A percentile compares a stretch with the other conserved stretches of the same genome.
phyloP scores from a whole-genome alignment of 495 filamentous ascomycete species.

The Penicillium lividum region DNA sequence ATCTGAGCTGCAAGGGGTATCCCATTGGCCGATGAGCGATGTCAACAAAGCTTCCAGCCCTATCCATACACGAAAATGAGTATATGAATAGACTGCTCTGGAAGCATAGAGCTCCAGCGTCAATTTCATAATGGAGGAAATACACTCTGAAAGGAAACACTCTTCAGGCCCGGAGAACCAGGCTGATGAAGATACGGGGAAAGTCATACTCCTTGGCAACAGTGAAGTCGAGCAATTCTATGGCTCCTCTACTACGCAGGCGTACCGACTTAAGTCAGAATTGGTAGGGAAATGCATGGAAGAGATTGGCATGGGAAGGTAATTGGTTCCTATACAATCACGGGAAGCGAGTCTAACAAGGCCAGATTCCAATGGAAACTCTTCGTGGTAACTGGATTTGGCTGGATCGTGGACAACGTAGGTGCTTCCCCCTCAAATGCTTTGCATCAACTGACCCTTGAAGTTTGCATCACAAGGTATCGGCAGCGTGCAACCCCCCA shows the following conservation, averaged over 20 bases:
- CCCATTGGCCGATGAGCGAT: not conserved
- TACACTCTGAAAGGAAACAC: slow-evolving; percentile 14
- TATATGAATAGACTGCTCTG: slow-evolving; percentile 9
- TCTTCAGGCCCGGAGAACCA: not conserved
- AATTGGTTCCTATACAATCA: not conserved
- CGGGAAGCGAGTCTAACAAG: slow-evolving; percentile 2
- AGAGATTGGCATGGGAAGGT: slow-evolving; percentile 39
- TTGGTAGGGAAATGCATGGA: slow-evolving; percentile 33
- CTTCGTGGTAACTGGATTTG: slow-evolving; percentile 36
- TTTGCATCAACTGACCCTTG: not conserved
- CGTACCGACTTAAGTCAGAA: slow-evolving; percentile 39
- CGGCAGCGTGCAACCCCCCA: slow-evolving; percentile 32
- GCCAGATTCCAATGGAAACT: slow-evolving; percentile 38
- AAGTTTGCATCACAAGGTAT: slow-evolving; percentile 38
- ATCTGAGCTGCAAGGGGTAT: not conserved
- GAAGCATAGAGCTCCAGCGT: not conserved
- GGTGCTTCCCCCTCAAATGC: not conserved
- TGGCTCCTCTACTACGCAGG: slow-evolving; percentile 32
- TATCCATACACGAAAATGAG: not conserved
- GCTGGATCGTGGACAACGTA: slow-evolving; percentile 40
- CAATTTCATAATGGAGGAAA: slow-evolving; percentile 23
- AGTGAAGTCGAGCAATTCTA: slow-evolving; percentile 31
- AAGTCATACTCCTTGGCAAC: slow-evolving; percentile 26
- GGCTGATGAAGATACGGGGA: slow-evolving; percentile 17
- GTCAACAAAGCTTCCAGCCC: slow-evolving; percentile 2